Conservation (phyloP, 345 rosid genomes). For the Acer saccharum region DNA sequence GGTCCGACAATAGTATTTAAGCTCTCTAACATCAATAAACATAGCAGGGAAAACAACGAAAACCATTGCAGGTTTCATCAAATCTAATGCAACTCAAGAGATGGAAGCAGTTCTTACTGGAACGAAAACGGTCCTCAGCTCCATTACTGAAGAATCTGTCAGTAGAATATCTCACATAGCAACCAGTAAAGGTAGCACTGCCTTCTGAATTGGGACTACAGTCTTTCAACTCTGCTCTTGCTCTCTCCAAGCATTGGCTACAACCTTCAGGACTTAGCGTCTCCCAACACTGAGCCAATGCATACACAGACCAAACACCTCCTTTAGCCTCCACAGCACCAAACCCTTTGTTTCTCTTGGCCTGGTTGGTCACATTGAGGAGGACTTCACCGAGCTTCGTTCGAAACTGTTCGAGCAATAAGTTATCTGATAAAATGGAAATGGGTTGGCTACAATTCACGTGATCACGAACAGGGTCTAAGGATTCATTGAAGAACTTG, state of each 20-base stretch:
- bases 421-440: constrained; percentile 1
- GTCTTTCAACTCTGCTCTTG: constrained; percentile 35
- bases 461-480: constrained; percentile 34
- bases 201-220: constrained; percentile 53
- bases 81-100: not conserved
- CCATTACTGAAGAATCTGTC: constrained; percentile 38
- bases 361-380: constrained; percentile 37
- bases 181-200: constrained; percentile 64
- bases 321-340: constrained; percentile 29
- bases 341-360: constrained; percentile 43
- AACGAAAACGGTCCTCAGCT: not conserved
- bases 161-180: constrained; percentile 59
- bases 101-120: constrained; percentile 3
- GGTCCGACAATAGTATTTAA: too few relatives aligned
- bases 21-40: too few relatives aligned
- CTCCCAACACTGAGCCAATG: constrained; percentile 78
- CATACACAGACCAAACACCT: constrained; percentile 40
- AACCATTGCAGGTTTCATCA: not conserved
- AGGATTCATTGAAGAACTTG: constrained; percentile 48
- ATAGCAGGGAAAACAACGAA: not conserved
- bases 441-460: constrained; percentile 26
- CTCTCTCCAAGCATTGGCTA: constrained; percentile 48
- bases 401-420: constrained; percentile 19
- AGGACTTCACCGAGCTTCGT: constrained; percentile 33
- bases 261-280: constrained; percentile 46